Evolutionary conservation across 2,329 filamentous ascomycete genomes (phyloP).

Genomic region (Harringtonia aguacate): DNA sequence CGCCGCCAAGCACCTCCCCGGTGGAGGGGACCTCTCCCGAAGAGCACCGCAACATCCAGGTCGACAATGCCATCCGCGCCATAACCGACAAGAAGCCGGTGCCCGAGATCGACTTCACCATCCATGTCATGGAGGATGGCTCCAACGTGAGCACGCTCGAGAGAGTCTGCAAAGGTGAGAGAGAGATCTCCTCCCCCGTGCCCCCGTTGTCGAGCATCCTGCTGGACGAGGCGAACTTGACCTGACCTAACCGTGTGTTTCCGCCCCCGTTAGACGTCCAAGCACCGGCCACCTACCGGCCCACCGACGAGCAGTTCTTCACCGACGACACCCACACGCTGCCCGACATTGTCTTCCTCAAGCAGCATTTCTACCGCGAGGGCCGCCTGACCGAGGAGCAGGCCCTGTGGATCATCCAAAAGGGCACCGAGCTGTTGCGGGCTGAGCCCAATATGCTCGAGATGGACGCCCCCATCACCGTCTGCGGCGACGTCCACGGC

Average conservation of each 20-base stretch:
- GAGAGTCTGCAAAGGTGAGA: conserved; percentile 99
- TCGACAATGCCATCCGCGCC: conserved; percentile 86
- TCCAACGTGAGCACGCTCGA: conserved; percentile 90
- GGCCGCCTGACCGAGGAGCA: conserved; percentile 95
- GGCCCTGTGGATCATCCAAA: conserved; percentile 86
- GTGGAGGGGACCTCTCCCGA: conserved; percentile 14
- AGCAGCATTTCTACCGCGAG: conserved; percentile 97
- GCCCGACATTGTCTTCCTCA: conserved; percentile 87
- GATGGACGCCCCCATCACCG: conserved; percentile 98
- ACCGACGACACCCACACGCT: conserved; percentile 76
- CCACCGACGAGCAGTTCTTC: conserved; percentile 90
- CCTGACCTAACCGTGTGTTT: no score
- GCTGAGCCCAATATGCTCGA: conserved; percentile 91
- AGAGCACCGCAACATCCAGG: conserved; percentile 45
- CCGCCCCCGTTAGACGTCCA: conserved; percentile 74
- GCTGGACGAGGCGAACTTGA: no score
- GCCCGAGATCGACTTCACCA: conserved; percentile 95
- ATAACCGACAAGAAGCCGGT: conserved; percentile 91
- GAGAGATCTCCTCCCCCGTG: conserved; percentile 21
- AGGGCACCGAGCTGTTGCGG: conserved; percentile 77
- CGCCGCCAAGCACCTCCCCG: conserved; percentile 20
- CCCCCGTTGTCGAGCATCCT: not conserved
- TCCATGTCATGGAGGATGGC: conserved; percentile 98
- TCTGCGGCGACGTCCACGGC: conserved; percentile 95
- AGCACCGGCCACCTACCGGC: conserved; percentile 86